These are phyloP conservation scores for Pulveroboletus frians DNA, from an alignment of 768 basidiomycete species.

Conservation along the genomic window DNA sequence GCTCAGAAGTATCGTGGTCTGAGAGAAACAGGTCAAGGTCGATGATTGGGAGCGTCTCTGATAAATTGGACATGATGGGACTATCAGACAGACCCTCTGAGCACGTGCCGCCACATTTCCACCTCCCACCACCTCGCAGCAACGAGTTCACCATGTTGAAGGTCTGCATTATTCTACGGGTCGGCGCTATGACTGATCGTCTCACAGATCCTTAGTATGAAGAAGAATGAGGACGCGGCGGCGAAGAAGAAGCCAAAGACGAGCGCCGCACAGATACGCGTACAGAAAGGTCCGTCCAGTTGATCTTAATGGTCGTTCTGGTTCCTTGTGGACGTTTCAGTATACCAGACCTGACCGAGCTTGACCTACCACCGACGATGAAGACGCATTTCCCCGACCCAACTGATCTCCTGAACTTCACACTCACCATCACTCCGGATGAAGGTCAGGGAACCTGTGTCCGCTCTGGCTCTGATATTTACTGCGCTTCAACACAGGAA, in stretches of 20 bases:
- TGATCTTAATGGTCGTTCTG: not conserved
- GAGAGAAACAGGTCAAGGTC: conserved; percentile 71
- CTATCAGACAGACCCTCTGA: conserved; percentile 11
- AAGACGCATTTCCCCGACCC: conserved; percentile 91
- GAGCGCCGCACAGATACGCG: conserved; percentile 94
- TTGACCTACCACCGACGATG: conserved; percentile 95
- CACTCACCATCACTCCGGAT: conserved; percentile 91
- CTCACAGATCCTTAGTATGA: conserved; percentile 94
- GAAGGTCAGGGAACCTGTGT: conserved; percentile 58
- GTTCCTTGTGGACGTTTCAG: conserved; percentile 2
- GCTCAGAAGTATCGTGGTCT: conserved; percentile 39
- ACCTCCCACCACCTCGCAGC: conserved; percentile 16
- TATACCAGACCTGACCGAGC: conserved; percentile 82
- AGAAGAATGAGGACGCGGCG: conserved; percentile 97
- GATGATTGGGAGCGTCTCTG: conserved; percentile 60
- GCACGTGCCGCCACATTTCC: conserved; percentile 29
- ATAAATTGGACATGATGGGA: conserved; percentile 39
- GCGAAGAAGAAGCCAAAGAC: conserved; percentile 99
- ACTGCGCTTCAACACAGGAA: conserved; percentile 50
- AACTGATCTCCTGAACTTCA: conserved; percentile 92
- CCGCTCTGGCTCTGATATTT: not conserved
- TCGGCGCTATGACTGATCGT: conserved; percentile 5
- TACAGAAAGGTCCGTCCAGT: conserved; percentile 83
- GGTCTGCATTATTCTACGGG: conserved; percentile 22
- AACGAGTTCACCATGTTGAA: conserved; percentile 37